Evolutionary conservation across 2,329 filamentous ascomycete species (phyloP).

Genomic region (Phyllosticta ampelicida): DNA sequence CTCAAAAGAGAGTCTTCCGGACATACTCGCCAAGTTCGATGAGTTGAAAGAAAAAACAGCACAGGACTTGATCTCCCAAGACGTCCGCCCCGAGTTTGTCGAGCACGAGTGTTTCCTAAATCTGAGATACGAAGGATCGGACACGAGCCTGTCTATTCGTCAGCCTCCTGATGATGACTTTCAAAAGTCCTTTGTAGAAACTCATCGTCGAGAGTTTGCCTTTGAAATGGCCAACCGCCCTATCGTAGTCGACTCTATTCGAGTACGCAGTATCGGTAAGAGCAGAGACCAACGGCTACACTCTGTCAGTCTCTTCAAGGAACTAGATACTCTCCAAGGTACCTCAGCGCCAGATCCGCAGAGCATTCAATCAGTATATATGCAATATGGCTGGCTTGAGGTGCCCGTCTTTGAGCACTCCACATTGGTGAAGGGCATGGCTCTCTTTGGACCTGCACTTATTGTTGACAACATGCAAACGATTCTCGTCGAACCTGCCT

Average conservation of each 20-base stretch:
- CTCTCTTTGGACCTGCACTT: slow-evolving; percentile 21
- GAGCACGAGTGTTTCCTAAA: slow-evolving; percentile 30
- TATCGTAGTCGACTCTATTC: slow-evolving; percentile 16
- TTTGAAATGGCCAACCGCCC: slow-evolving; percentile 29
- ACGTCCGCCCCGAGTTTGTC: slow-evolving; percentile 37
- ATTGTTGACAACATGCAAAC: slow-evolving; percentile 36
- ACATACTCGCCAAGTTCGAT: neutral
- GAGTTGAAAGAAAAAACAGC: slow-evolving; percentile 13
- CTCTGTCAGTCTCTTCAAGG: neutral
- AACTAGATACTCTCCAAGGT: neutral
- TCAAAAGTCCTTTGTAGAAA: slow-evolving; percentile 23
- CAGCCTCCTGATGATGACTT: slow-evolving; percentile 23
- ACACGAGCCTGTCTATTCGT: slow-evolving; percentile 34
- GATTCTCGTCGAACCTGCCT: slow-evolving; percentile 30
- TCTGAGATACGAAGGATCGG: slow-evolving; percentile 35
- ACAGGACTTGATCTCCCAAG: slow-evolving; percentile 52
- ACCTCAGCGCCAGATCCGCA: neutral
- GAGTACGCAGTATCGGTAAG: slow-evolving; percentile 4
- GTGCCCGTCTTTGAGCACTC: slow-evolving; percentile 19
- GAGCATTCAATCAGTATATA: slow-evolving; percentile 13
- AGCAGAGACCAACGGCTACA: neutral
- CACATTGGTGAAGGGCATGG: slow-evolving; percentile 13
- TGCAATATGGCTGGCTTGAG: slow-evolving; percentile 12
- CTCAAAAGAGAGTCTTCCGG: slow-evolving; percentile 51
- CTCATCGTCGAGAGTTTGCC: slow-evolving; percentile 34